Base-by-base conservation (phyloP, 345 rosid species). In the Alliaria petiolata region DNA sequence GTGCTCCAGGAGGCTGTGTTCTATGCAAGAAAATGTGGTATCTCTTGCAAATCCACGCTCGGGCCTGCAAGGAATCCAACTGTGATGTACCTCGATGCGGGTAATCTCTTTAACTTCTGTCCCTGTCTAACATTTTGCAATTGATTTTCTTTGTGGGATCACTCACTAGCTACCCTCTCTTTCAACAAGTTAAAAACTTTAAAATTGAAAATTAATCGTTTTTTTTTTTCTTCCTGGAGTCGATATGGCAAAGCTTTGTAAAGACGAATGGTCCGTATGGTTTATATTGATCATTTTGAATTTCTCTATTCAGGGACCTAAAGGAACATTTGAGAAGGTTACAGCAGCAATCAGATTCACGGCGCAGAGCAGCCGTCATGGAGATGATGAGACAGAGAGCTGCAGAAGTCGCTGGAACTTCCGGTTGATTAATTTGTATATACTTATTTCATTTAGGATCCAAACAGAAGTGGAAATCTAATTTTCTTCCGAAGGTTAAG, bases 321-420 rank as follows among this genome's bases (percentile, higher is more conserved):
- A 88, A 82, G 83, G 99, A 92, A 60, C 98, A 92, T 87, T 40
- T 89, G 80, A 85, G 93, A 84, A 86, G 98, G 85, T 82, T 90
- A 60, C 93, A 88, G 77, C 98, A 95, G 80, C 99, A 95, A 82
- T 84, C 98, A 22, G 99, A 95, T 81, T 89, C 99, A 45, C 79
- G 98, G 45, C 87, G 99, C n/a, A 87, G 99, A 84, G 98, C 98
- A 46, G 98, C 99, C 11, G 99, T 95, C 45, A 95, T 87, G 97
- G 98, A 95, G 85, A 95, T 95, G 99, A 92, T 95, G 99, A 87
- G 98, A 72, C 98, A 92, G 81, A 87, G 99, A 85, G 90, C 97
- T 71, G 98, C 97, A 33, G 99, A 95, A 83, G 96, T 95, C 60
- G 96, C 97, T 67, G 97, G 89, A 62, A 85, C 78, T 79, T 85